These are phyloP conservation scores for Trebouxiophyceae sp. DNA, from an alignment of 163 green algal genomes.

Conservation along the genomic window DNA sequence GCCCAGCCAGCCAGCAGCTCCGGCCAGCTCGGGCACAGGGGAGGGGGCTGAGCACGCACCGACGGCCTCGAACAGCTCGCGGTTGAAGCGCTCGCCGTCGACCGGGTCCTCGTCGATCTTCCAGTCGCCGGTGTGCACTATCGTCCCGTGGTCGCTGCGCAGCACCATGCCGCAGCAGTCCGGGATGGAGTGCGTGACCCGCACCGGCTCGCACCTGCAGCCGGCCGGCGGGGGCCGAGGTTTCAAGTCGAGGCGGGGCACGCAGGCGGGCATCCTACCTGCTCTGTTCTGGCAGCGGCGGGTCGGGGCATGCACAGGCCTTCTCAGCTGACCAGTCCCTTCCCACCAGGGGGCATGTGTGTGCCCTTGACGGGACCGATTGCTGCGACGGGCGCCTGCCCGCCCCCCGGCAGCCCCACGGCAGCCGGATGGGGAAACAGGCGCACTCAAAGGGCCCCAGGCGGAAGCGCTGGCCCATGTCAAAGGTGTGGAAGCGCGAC, in stretches of 20 bases:
- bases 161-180: constrained; percentile 95
- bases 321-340: no score
- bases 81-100: constrained; percentile 87
- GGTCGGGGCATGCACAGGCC: no score
- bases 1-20: no score
- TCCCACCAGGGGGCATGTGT: no score
- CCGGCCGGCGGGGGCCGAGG: background rate
- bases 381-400: no score
- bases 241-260: no score
- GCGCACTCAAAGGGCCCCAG: constrained; percentile 79
- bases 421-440: no score
- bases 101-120: constrained; percentile 98
- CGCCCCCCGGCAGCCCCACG: no score
- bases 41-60: background rate
- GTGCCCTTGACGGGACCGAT: no score
- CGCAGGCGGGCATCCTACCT: no score
- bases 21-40: no score
- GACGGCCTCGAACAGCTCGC: constrained; percentile 63
- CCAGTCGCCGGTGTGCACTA: constrained; percentile 97
- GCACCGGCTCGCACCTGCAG: constrained; percentile 53
- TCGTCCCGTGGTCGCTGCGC: constrained; percentile 75
- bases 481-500: constrained; percentile 67
- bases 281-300: no score
- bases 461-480: constrained; percentile 68
- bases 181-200: constrained; percentile 97